Percentiles rank a stretch among this genome's conserved stretches.
phyloP scores from a whole-genome alignment of 2,329 filamentous ascomycete species.

The Cladophialophora carrionii region DNA sequence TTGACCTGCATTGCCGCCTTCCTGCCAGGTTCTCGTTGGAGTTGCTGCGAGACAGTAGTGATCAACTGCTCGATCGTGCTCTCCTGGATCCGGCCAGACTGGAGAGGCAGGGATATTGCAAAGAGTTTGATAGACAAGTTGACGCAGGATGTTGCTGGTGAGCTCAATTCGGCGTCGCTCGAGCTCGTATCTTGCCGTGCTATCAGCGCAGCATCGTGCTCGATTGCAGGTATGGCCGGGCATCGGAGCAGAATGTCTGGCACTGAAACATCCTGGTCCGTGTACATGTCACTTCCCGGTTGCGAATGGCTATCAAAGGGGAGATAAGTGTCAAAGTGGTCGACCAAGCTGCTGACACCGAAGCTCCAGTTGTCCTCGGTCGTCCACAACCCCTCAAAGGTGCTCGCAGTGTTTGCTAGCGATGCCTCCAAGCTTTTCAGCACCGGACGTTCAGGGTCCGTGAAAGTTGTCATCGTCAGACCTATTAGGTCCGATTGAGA shows the following conservation, averaged over 20 bases:
- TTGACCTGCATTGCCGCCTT: slow-evolving; percentile 92
- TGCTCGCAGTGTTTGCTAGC: slow-evolving; percentile 85
- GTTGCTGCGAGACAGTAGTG: slow-evolving; percentile 71
- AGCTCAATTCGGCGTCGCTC: slow-evolving; percentile 43
- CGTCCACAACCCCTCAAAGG: slow-evolving; percentile 94
- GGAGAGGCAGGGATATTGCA: slow-evolving; percentile 84
- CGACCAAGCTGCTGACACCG: slow-evolving; percentile 83
- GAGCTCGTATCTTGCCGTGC: slow-evolving; percentile 23
- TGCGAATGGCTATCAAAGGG: slow-evolving; percentile 55
- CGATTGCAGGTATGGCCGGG: slow-evolving; percentile 41
- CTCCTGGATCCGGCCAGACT: slow-evolving; percentile 89
- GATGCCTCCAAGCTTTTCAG: slow-evolving; percentile 79
- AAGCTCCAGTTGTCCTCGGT: slow-evolving; percentile 93
- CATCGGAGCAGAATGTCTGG: slow-evolving; percentile 34
- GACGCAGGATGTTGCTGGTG: slow-evolving; percentile 88
- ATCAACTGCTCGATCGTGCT: slow-evolving; percentile 93
- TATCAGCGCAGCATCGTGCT: slow-evolving; percentile 65
- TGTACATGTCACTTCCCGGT: slow-evolving; percentile 40
- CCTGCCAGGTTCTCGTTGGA: slow-evolving; percentile 83
- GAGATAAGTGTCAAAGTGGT: slow-evolving; percentile 72
- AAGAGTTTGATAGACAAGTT: slow-evolving; percentile 94
- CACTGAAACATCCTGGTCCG: slow-evolving; percentile 33
- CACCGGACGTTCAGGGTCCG: slow-evolving; percentile 84
- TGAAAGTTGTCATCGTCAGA: slow-evolving; percentile 85
- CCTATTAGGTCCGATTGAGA: slow-evolving; percentile 90